Percentiles rank a stretch among this genome's conserved stretches.
These are phyloP conservation scores for Meredithiella fracta DNA, from an alignment of 2,329 filamentous ascomycete genomes.

Conservation along the genomic window DNA sequence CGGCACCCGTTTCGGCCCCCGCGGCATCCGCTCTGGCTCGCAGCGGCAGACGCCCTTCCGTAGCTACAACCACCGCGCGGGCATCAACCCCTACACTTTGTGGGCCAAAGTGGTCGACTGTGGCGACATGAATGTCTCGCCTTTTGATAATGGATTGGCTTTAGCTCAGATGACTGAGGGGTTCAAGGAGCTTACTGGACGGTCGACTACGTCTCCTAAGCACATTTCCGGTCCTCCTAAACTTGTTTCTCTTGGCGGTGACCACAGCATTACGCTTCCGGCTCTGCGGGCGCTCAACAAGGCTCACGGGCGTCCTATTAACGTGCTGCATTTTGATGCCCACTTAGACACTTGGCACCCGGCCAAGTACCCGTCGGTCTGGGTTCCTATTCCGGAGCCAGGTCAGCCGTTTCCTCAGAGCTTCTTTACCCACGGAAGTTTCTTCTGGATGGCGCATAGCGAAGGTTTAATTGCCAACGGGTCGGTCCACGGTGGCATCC, in stretches of 20 bases:
- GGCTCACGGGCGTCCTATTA: slow-evolving; percentile 44
- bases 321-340: slow-evolving; percentile 58
- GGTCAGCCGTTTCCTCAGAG: slow-evolving; percentile 19
- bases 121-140: slow-evolving; percentile 75
- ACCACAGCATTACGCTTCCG: slow-evolving; percentile 55
- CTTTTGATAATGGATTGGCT: slow-evolving; percentile 72
- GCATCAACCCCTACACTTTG: slow-evolving; percentile 65
- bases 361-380: slow-evolving; percentile 60
- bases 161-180: slow-evolving; percentile 71
- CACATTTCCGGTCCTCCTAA: slow-evolving; percentile 25
- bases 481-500: slow-evolving; percentile 66
- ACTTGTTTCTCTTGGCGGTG: slow-evolving; percentile 55
- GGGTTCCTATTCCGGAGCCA: slow-evolving; percentile 34
- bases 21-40: slow-evolving; percentile 72
- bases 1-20: slow-evolving; percentile 68
- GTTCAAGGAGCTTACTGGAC: slow-evolving; percentile 47
- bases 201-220: slow-evolving; percentile 21
- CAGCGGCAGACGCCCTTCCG: slow-evolving; percentile 64
- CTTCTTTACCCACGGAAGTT: slow-evolving; percentile 73
- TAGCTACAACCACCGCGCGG: slow-evolving; percentile 63
- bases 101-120: slow-evolving; percentile 76
- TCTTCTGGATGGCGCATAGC: slow-evolving; percentile 77
- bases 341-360: slow-evolving; percentile 82
- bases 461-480: slow-evolving; percentile 64
- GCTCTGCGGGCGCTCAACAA: slow-evolving; percentile 49